Conservation (phyloP, 202 grass and related monocot genomes). For the Elaeis oleifera region DNA sequence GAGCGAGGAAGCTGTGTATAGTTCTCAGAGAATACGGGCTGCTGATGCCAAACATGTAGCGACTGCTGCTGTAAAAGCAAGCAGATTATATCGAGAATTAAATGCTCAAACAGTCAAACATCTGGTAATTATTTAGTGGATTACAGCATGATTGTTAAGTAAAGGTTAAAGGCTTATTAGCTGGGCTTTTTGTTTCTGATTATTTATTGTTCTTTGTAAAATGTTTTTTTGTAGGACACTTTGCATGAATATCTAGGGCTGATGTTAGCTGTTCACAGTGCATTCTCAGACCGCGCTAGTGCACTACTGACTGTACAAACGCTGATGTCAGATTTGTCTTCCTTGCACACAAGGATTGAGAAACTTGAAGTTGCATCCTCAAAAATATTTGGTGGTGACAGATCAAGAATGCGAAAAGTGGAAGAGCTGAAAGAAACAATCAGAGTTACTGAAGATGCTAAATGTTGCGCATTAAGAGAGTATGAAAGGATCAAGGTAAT, state of each 20-base stretch:
- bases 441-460: slow-evolving; percentile 79
- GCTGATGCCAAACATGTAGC: slow-evolving; percentile 74
- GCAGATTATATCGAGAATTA: slow-evolving; percentile 84
- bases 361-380: slow-evolving; percentile 80
- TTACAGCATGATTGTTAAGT: background rate
- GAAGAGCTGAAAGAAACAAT: slow-evolving; percentile 79
- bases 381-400: slow-evolving; percentile 94
- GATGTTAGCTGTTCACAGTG: slow-evolving; percentile 79
- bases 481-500: slow-evolving; percentile 97
- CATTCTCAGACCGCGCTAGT: slow-evolving; percentile 87
- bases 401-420: slow-evolving; percentile 58
- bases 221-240: slow-evolving; percentile 50
- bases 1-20: slow-evolving; percentile 64
- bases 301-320: slow-evolving; percentile 90
- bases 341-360: slow-evolving; percentile 62
- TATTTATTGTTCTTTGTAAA: background rate
- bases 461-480: slow-evolving; percentile 73
- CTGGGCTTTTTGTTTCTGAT: no score
- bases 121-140: slow-evolving; percentile 39
- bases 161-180: no score
- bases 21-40: slow-evolving; percentile 68
- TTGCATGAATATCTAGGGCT: slow-evolving; percentile 89
- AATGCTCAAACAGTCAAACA: slow-evolving; percentile 96
- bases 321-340: slow-evolving; percentile 81
- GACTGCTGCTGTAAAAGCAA: slow-evolving; percentile 92